These are phyloP conservation scores for Lathyrus aphaca DNA, from an alignment of 306 rosid genomes.

Conservation along the genomic window DNA sequence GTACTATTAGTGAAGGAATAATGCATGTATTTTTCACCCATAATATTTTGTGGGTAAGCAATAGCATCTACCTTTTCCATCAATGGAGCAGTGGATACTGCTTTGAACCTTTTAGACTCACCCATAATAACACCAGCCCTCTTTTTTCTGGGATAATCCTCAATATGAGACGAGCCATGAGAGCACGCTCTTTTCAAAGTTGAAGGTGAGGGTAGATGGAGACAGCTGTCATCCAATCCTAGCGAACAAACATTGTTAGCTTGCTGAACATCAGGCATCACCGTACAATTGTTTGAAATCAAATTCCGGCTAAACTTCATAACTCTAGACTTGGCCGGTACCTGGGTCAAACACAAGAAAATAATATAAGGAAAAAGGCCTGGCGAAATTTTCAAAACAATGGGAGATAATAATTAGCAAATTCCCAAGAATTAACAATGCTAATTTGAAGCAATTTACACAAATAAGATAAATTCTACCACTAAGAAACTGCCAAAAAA, in stretches of 20 bases:
- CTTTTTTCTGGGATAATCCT: slow-evolving; percentile 56
- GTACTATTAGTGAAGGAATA: slow-evolving; percentile 54
- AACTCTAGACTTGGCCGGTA: slow-evolving; percentile 28
- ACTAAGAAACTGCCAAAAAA: slow-evolving; percentile 13
- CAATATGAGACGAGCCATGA: slow-evolving; percentile 39
- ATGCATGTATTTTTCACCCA: slow-evolving; percentile 65
- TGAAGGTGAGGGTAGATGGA: slow-evolving; percentile 41
- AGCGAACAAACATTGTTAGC: slow-evolving; percentile 40
- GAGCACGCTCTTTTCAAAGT: slow-evolving; percentile 62
- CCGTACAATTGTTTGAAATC: slow-evolving; percentile 37
- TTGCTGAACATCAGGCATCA: slow-evolving; percentile 41
- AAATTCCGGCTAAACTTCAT: slow-evolving; percentile 37
- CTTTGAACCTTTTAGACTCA: slow-evolving; percentile 40
- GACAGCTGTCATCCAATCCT: slow-evolving; percentile 40
- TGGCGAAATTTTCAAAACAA: slow-evolving; percentile 19
- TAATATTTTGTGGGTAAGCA: slow-evolving; percentile 60
- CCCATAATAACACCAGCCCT: slow-evolving; percentile 51
- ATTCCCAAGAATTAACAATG: too few species aligned
- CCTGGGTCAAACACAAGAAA: slow-evolving; percentile 50
- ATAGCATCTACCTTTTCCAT: slow-evolving; percentile 77
- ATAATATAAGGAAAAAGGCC: slow-evolving; percentile 30
- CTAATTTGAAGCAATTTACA: background rate
- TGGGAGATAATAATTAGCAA: background rate
- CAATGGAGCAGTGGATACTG: slow-evolving; percentile 37
- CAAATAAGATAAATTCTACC: background rate